Percentiles rank a stretch among this genome's conserved stretches.
These are phyloP conservation scores for Lagenidium sp. DNA, from an alignment of 352 stramenopile genomes.

Conservation along the genomic window DNA sequence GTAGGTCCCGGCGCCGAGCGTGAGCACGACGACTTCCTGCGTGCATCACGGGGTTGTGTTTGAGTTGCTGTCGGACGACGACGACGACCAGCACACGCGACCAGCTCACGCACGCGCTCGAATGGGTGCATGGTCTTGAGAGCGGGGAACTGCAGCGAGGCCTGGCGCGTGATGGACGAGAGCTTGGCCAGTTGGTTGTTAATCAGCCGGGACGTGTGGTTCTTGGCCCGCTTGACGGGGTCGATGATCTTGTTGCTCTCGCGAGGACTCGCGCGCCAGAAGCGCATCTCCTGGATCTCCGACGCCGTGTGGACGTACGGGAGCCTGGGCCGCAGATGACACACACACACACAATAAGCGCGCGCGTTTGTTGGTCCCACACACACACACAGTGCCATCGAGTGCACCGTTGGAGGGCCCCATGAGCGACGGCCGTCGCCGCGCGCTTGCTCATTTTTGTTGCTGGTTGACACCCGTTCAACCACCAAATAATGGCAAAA, in stretches of 20 bases:
- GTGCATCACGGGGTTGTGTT: too few species aligned
- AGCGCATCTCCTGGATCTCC: slow-evolving; percentile 85
- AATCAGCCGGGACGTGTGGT: slow-evolving; percentile 74
- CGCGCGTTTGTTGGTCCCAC: not conserved
- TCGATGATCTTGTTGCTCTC: slow-evolving; percentile 77
- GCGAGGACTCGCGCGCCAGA: slow-evolving; percentile 58
- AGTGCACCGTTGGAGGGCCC: slow-evolving; percentile 55
- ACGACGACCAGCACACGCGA: too few species aligned
- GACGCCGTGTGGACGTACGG: slow-evolving; percentile 73
- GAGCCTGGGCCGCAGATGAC: slow-evolving; percentile 23
- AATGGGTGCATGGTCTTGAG: slow-evolving; percentile 75
- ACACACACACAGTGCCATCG: not conserved
- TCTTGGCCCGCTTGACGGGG: slow-evolving; percentile 73
- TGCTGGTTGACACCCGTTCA: not conserved
- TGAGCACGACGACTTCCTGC: slow-evolving; percentile 77
- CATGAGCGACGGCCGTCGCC: slow-evolving; percentile 27
- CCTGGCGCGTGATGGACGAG: slow-evolving; percentile 57
- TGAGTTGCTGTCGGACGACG: too few species aligned
- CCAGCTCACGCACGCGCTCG: slow-evolving; percentile 45
- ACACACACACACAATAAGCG: not conserved
- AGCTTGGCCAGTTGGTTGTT: slow-evolving; percentile 72
- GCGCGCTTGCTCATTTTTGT: slow-evolving; percentile 11
- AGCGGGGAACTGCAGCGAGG: slow-evolving; percentile 66
- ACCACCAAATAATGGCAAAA: not conserved
- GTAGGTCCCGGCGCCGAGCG: slow-evolving; percentile 59